These are phyloP conservation scores for Lachancea quebecensis DNA, from an alignment of 805 yeast species.

Conservation along the genomic window DNA sequence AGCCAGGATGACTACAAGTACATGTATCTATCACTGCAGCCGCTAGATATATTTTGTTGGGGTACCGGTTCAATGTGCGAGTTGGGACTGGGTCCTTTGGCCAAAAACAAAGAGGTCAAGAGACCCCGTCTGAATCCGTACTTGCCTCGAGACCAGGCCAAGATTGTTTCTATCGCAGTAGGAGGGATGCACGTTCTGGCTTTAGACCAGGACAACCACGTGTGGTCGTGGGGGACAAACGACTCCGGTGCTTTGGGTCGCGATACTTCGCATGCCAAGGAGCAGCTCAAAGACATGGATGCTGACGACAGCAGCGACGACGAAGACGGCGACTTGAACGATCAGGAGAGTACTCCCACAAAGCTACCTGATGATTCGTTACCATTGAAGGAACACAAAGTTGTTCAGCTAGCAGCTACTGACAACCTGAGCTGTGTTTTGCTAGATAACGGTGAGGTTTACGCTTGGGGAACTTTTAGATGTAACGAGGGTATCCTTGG, in stretches of 20 bases:
- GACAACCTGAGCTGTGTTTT: conserved; percentile 84
- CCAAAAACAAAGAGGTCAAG: conserved; percentile 86
- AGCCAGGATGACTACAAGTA: conserved; percentile 31
- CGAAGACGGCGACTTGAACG: conserved; percentile 82
- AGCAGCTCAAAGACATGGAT: conserved; percentile 61
- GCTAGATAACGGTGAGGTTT: conserved; percentile 76
- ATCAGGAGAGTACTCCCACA: conserved; percentile 83
- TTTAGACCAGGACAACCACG: conserved; percentile 59
- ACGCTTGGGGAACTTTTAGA: conserved; percentile 97
- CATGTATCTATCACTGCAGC: conserved; percentile 30
- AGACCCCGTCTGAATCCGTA: conserved; percentile 89
- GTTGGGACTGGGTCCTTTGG: conserved; percentile 92
- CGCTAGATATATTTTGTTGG: conserved; percentile 81
- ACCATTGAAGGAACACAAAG: conserved; percentile 42
- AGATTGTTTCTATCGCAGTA: conserved; percentile 79
- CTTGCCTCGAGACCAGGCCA: conserved; percentile 52
- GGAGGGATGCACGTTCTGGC: conserved; percentile 97
- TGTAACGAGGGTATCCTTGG: conserved; percentile 89
- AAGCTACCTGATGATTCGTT: conserved; percentile 50
- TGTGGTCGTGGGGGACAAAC: conserved; percentile 99
- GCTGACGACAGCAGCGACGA: conserved; percentile 50
- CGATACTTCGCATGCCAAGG: conserved; percentile 61
- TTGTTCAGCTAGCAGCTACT: conserved; percentile 83
- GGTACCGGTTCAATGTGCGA: conserved; percentile 98
- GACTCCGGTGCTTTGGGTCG: conserved; percentile 91